Percentiles rank a stretch among this genome's conserved stretches.
Conservation (phyloP, 345 rosid species). For the Diplotaxis tenuifolia region DNA sequence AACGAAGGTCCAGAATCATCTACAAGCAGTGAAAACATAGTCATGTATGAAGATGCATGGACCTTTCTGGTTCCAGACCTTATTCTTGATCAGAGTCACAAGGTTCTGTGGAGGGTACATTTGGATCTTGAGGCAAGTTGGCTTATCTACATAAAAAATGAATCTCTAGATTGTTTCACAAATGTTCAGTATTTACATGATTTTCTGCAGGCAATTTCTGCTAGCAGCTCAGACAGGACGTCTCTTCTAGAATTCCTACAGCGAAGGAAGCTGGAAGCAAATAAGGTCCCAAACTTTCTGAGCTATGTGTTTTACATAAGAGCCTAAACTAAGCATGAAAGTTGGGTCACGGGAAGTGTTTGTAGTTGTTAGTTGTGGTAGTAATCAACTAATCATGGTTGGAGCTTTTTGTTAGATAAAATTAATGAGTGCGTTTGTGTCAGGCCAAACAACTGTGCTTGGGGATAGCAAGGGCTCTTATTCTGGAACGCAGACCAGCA, state of each 20-base stretch:
- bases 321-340: slow-evolving; percentile 10
- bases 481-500: slow-evolving; percentile 89
- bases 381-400: neutral
- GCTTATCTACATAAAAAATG: slow-evolving; percentile 1
- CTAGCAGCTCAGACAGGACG: slow-evolving; percentile 92
- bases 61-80: slow-evolving; percentile 89
- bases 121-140: slow-evolving; percentile 82
- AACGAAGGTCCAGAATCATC: slow-evolving; percentile 52
- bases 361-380: neutral
- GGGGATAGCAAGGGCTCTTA: slow-evolving; percentile 61
- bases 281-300: slow-evolving; percentile 55
- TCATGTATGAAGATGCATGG: slow-evolving; percentile 86
- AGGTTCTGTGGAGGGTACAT: slow-evolving; percentile 83
- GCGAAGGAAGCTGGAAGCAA: slow-evolving; percentile 83
- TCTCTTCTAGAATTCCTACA: slow-evolving; percentile 87
- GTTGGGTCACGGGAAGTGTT: neutral
- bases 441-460: slow-evolving; percentile 92
- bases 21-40: slow-evolving; percentile 51
- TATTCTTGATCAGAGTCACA: slow-evolving; percentile 66
- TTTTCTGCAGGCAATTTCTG: slow-evolving; percentile 75
- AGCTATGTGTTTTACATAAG: slow-evolving; percentile 6
- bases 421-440: slow-evolving; percentile 30
- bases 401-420: slow-evolving; percentile 9
- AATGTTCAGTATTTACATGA: neutral
- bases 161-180: neutral